Percentiles rank a stretch among this genome's conserved stretches.
phyloP scores from a whole-genome alignment of 768 basidiomycete species.

The Mycena metata region DNA sequence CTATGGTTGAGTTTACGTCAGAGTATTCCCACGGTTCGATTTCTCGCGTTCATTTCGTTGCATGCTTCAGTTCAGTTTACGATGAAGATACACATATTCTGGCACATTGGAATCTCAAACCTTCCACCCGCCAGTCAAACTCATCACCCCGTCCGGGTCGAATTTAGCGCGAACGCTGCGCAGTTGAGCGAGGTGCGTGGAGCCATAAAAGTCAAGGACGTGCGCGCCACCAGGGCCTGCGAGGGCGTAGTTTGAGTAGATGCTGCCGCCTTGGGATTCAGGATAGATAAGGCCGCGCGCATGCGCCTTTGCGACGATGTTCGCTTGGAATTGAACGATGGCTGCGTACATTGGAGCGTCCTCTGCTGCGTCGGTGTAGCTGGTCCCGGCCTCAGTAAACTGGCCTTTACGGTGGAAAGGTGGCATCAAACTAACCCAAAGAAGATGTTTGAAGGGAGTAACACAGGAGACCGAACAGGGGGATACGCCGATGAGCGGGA shows the following conservation, averaged over 20 bases:
- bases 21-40: too few species aligned
- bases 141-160: constrained; percentile 24
- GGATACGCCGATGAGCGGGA: constrained; percentile 29
- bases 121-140: constrained; percentile 31
- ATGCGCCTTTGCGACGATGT: constrained; percentile 25
- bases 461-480: constrained; percentile 19
- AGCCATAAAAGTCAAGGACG: constrained; percentile 27
- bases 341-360: constrained; percentile 22
- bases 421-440: constrained; percentile 18
- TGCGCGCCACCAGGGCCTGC: constrained; percentile 23
- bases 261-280: constrained; percentile 1
- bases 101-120: not conserved
- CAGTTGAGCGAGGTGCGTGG: constrained; percentile 21
- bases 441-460: constrained; percentile 32
- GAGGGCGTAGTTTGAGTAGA: constrained; percentile 30
- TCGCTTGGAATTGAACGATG: constrained; percentile 21
- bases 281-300: constrained; percentile 24
- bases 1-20: too few species aligned
- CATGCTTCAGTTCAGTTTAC: too few species aligned
- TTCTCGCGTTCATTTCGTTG: too few species aligned
- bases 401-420: too few species aligned
- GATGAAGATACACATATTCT: too few species aligned
- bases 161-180: not conserved
- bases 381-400: not conserved
- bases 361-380: constrained; percentile 22